Evolutionary conservation across 495 filamentous ascomycete species (phyloP).

Genomic region (Patellaria atrata): DNA sequence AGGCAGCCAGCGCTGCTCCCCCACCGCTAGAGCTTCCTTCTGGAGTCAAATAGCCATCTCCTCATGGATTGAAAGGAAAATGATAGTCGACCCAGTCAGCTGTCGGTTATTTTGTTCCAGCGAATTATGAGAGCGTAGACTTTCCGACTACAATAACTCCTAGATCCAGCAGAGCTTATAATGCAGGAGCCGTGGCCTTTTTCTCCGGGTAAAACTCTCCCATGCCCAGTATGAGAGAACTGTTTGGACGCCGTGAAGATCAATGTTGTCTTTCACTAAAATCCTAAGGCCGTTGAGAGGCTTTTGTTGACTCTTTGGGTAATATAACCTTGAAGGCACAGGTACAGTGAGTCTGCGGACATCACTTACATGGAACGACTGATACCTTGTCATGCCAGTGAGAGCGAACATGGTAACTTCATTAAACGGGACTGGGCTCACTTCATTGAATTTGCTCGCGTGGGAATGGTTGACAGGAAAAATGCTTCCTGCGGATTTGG

Average conservation of each 20-base stretch:
- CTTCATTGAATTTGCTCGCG: no score
- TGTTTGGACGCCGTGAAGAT: conserved; percentile 2
- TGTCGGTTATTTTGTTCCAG: conserved; percentile 1
- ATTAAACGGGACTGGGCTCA: no score
- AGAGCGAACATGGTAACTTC: no score
- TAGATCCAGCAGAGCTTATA: conserved; percentile 3
- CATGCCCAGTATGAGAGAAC: neutral
- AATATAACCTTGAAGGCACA: no score
- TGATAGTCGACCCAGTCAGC: conserved; percentile 5
- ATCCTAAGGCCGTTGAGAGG: neutral
- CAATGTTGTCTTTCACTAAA: conserved; percentile 2
- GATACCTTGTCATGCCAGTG: no score
- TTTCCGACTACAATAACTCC: conserved; percentile 5
- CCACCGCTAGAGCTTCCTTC: neutral
- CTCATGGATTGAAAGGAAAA: conserved; percentile 7
- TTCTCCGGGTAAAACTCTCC: neutral
- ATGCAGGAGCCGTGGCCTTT: neutral
- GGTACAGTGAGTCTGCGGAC: no score
- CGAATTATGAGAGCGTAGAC: conserved; percentile 2
- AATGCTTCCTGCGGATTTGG: no score
- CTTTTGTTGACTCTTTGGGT: no score
- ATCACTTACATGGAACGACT: no score
- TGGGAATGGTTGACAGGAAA: no score
- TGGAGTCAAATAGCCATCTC: conserved; percentile 4
- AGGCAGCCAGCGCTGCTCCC: neutral